Conservation (phyloP, 2,329 filamentous ascomycete genomes). For the Monosporascus sp. region DNA sequence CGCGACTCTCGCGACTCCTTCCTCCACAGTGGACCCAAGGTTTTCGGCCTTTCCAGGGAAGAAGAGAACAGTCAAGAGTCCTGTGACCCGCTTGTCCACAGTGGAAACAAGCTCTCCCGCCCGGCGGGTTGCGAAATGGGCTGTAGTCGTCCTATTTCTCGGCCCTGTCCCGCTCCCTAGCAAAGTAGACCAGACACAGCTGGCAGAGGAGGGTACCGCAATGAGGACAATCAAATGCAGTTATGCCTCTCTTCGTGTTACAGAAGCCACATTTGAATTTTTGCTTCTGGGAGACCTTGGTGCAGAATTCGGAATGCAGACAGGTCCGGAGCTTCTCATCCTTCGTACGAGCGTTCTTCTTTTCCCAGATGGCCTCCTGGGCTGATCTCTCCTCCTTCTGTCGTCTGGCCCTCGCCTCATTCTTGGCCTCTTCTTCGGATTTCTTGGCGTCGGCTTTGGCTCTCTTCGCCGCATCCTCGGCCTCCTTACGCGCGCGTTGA, state of each 20-base stretch:
- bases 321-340: slow-evolving; percentile 13
- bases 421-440: slow-evolving; percentile 4
- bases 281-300: slow-evolving; percentile 12
- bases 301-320: slow-evolving; percentile 18
- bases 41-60: too few species aligned
- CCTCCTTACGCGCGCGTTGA: slow-evolving; percentile 1
- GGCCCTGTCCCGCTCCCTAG: slow-evolving; percentile 7
- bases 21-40: too few species aligned
- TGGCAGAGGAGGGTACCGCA: slow-evolving; percentile 17
- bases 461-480: slow-evolving; percentile 1
- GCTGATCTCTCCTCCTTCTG: slow-evolving; percentile 4
- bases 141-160: background rate
- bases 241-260: slow-evolving; percentile 15
- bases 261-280: slow-evolving; percentile 20
- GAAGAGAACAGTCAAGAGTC: too few species aligned
- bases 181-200: slow-evolving; percentile 15
- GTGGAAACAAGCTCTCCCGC: too few species aligned
- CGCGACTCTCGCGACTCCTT: too few species aligned
- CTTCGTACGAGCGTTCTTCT: slow-evolving; percentile 6
- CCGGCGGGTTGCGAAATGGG: background rate
- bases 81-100: too few species aligned
- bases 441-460: slow-evolving; percentile 5
- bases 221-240: slow-evolving; percentile 19
- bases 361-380: slow-evolving; percentile 17
- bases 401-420: background rate